Evolutionary conservation across 257 asterid genomes (phyloP).

Genomic region (Voacanga thouarsii): DNA sequence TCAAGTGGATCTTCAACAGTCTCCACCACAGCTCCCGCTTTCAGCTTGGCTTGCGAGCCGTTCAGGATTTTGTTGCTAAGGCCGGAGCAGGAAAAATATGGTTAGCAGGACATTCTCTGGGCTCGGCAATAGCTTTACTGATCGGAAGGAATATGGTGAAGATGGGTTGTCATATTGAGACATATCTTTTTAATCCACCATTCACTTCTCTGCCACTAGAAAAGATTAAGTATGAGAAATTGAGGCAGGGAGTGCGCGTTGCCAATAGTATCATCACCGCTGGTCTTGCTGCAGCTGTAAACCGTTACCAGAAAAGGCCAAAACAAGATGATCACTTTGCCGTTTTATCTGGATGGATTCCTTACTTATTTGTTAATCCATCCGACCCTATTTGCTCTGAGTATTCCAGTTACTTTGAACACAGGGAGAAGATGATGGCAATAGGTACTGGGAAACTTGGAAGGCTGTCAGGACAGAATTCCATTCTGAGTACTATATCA

Average conservation of each 20-base stretch:
- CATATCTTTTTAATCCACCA: conserved; percentile 76
- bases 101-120: conserved; percentile 76
- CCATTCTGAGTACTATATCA: conserved; percentile 47
- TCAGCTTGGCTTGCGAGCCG: conserved; percentile 34
- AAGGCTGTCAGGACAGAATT: conserved; percentile 55
- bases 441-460: conserved; percentile 55
- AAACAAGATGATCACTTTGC: conserved; percentile 28
- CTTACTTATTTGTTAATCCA: conserved; percentile 60
- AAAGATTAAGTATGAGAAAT: conserved; percentile 36
- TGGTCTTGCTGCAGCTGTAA: conserved; percentile 53
- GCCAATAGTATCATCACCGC: conserved; percentile 52
- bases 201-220: conserved; percentile 63
- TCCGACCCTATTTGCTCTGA: conserved; percentile 61
- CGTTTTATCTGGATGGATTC: conserved; percentile 58
- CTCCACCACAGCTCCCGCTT: conserved; percentile 51
- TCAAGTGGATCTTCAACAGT: conserved; percentile 39
- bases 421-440: conserved; percentile 56
- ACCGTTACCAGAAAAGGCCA: conserved; percentile 6
- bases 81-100: conserved; percentile 40
- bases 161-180: conserved; percentile 38
- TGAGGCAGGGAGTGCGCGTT: conserved; percentile 50
- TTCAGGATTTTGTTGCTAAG: conserved; percentile 7
- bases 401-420: conserved; percentile 58
- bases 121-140: conserved; percentile 62
- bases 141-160: conserved; percentile 52